Evolutionary conservation across 2,329 filamentous ascomycete genomes (phyloP), one percentile per base, ranked within the genome.

Genomic region (Drechslera avenae): DNA sequence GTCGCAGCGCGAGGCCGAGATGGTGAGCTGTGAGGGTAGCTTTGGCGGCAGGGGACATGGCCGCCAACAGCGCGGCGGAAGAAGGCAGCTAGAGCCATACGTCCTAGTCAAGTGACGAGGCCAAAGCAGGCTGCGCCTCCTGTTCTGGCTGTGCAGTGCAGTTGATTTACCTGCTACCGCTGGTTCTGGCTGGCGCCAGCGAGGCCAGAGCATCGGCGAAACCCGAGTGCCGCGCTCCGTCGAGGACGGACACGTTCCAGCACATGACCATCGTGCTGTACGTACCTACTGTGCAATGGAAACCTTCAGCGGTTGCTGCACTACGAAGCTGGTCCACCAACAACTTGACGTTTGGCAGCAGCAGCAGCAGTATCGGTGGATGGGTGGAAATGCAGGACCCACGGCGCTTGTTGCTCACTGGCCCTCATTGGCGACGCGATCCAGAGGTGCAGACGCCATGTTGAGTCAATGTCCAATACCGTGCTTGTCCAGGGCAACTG

Each of bases 141-240:
- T 12, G 26, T 28, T 28, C 9, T 12, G 9, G 26, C 9, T 28
- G 26, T 12, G 26, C 53, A 51, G 26, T 12, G 26, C 53, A 51
- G 51, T 56, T 41, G 46, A 44, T 44, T 46, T 59, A 36, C 40
- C 4, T 18, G 33, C 39, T 39, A 41, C 42, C 42, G 31, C 35
- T 41, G 46, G 47, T 51, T 40, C 43, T 41, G 48, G 46, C 48
- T 31, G 44, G 57, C 37, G 43, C 56, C 28, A 54, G 43, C 28
- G 44, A 58, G 35, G 43, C 56, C 28, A 54, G 43, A 50, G 46
- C 16, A 53, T 68, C 62, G 65, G 66, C 52, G 63, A 68, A 66
- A 64, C 59, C 33, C 37, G 53, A 50, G 12, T 28, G 51, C 66
- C 66, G 64, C 48, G 17, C 51, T 50, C 64, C 63, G 63, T 40